These are phyloP conservation scores for Beta macrorhiza DNA, from an alignment of 179 eudicot species.

Conservation along the genomic window DNA sequence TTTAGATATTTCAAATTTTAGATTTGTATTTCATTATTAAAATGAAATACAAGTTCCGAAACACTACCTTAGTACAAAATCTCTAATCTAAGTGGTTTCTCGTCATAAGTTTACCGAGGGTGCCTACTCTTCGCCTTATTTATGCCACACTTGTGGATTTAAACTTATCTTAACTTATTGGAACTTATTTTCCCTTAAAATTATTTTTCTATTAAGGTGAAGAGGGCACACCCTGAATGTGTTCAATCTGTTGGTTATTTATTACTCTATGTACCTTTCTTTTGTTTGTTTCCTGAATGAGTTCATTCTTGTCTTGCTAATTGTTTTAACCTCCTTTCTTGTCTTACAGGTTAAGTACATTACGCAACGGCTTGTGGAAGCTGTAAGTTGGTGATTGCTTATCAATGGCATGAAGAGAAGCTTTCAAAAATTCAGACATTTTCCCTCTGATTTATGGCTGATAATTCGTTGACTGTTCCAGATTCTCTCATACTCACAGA, in stretches of 20 bases:
- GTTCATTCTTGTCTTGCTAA: neutral
- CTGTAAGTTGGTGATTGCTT: slow-evolving; percentile 2
- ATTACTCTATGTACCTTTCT: neutral
- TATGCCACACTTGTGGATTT: too few species aligned
- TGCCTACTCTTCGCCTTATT: too few species aligned
- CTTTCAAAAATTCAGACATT: slow-evolving; percentile 9
- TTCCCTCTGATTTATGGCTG: slow-evolving; percentile 33
- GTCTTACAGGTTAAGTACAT: slow-evolving; percentile 2
- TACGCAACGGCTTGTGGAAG: neutral
- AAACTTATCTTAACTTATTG: too few species aligned
- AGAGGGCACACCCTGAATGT: neutral
- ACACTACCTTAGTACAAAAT: neutral
- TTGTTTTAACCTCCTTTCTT: neutral
- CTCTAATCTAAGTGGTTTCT: neutral
- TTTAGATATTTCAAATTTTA: too few species aligned
- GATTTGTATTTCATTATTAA: too few species aligned
- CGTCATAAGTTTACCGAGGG: neutral
- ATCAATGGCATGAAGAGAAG: slow-evolving; percentile 28
- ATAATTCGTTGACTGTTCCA: slow-evolving; percentile 22
- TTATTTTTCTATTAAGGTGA: too few species aligned
- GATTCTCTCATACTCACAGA: slow-evolving; percentile 33
- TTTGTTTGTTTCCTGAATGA: neutral
- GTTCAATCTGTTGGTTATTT: neutral
- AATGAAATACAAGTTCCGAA: too few species aligned
- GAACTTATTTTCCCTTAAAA: too few species aligned